These are phyloP conservation scores for Pyrenophora tritici-repentis DNA, from an alignment of 2,329 filamentous ascomycete genomes.

Conservation along the genomic window DNA sequence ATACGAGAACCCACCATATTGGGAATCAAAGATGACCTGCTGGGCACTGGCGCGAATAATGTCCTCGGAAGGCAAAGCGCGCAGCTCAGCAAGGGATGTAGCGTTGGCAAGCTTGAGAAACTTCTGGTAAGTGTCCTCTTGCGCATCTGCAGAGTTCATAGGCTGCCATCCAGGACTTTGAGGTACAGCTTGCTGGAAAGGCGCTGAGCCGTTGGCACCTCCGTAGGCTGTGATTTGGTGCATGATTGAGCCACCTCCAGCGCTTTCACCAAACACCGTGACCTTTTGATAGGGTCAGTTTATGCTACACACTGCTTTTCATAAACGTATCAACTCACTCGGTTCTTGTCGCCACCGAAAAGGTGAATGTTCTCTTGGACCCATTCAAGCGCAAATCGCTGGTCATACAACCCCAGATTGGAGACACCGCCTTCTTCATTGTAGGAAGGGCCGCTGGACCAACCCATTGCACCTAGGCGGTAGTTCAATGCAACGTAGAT, in stretches of 20 bases:
- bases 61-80: slow-evolving; percentile 34
- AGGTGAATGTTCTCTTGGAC: slow-evolving; percentile 47
- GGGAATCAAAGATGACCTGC: slow-evolving; percentile 36
- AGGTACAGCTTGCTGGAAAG: slow-evolving; percentile 46
- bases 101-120: slow-evolving; percentile 42
- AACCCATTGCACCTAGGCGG: slow-evolving; percentile 51
- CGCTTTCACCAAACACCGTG: slow-evolving; percentile 47
- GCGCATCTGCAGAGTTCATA: slow-evolving; percentile 27
- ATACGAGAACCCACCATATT: slow-evolving; percentile 43
- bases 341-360: slow-evolving; percentile 47
- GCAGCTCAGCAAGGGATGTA: slow-evolving; percentile 42
- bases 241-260: slow-evolving; percentile 48
- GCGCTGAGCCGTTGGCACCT: slow-evolving; percentile 44
- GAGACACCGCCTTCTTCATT: slow-evolving; percentile 41
- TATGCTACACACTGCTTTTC: neutral
- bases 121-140: slow-evolving; percentile 38
- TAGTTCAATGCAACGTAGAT: slow-evolving; percentile 55
- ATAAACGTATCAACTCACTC: slow-evolving; percentile 23
- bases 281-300: slow-evolving; percentile 4
- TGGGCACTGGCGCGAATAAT: slow-evolving; percentile 44
- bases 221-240: slow-evolving; percentile 50
- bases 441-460: slow-evolving; percentile 39
- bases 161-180: slow-evolving; percentile 50
- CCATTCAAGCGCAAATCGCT: slow-evolving; percentile 49
- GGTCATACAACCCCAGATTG: slow-evolving; percentile 47